These are phyloP conservation scores for Theobroma cacao DNA, from an alignment of 345 rosid genomes.

Conservation along the genomic window DNA sequence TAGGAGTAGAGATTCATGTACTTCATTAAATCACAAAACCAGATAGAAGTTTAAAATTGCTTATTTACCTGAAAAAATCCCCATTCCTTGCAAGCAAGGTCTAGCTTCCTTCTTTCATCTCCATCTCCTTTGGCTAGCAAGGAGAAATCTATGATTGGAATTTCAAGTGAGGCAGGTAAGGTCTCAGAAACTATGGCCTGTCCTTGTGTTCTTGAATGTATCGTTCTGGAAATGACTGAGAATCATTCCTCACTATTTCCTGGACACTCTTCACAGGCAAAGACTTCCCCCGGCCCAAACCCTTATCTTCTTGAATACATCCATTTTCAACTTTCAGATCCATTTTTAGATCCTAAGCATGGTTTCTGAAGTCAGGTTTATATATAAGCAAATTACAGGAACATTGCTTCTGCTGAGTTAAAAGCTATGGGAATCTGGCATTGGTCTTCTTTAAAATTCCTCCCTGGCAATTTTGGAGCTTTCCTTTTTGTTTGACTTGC, in stretches of 20 bases:
- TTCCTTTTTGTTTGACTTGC: background rate
- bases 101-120: constrained; percentile 22
- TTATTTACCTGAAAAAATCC: constrained; percentile 24
- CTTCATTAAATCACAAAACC: background rate
- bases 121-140: constrained; percentile 21
- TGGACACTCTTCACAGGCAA: background rate
- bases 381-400: background rate
- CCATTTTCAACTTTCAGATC: background rate
- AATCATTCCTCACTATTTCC: background rate
- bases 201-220: background rate
- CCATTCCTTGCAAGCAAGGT: constrained; percentile 35
- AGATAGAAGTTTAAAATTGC: background rate
- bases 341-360: background rate
- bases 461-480: background rate
- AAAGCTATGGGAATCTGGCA: background rate
- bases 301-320: background rate
- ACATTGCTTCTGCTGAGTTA: background rate
- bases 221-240: background rate
- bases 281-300: background rate
- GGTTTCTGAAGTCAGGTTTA: background rate
- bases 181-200: background rate
- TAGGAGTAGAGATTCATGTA: no score
- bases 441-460: background rate
- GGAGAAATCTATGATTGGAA: constrained; percentile 20
- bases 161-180: background rate